Base-by-base conservation (phyloP, 2,329 filamentous ascomycete genomes). In the Camillea tinctor region DNA sequence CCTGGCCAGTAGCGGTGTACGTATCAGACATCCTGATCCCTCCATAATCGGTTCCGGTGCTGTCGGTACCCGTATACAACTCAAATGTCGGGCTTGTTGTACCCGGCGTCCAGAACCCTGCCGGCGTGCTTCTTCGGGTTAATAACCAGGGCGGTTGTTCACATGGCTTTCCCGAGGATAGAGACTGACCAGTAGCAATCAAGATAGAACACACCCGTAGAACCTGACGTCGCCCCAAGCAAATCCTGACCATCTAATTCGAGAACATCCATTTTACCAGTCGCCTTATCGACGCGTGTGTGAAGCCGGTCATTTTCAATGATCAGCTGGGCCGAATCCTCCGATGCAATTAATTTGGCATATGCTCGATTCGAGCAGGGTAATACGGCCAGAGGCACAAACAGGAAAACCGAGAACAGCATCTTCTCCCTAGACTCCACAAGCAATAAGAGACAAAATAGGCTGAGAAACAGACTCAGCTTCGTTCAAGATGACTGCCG, bases 21-120 rank as follows among this genome's bases (percentile, higher is more conserved):
- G 79, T 82, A 60, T 88, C 84, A 52, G 81, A 82, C 79, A 88
- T 82, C 50, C 82, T 77, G 30, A 88, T 80, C 1, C 85, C 85
- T 3, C 79, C 85, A 68, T 87, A 88, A 5, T 77, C 69, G 0
- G 78, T 81, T 0, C 80, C 80, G 0, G 76, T 77, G 1, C 75
- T 75, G 70, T 87, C 83, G 8, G 72, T 76, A 15, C 83, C 83
- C 19, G 79, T 74, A 61, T 84, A 80, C 6, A 87, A 74, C 60
- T 80, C 72, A 65, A 82, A 84, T 1, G 72, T 76, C 0, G 82
- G 79, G 4, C 66, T 62, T 11, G 79, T 80, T 4, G 74, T 75
- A 0, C 84, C 85, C 0, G 85, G 83, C 0, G 84, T 88, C 74
- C 84, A 88, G 66, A 81, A 82, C 0, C 86, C 86, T 0, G 76